A percentile compares a stretch with the other conserved stretches of the same genome.
Conservation (phyloP, 768 basidiomycete genomes). For the Coprinopsis sp. region DNA sequence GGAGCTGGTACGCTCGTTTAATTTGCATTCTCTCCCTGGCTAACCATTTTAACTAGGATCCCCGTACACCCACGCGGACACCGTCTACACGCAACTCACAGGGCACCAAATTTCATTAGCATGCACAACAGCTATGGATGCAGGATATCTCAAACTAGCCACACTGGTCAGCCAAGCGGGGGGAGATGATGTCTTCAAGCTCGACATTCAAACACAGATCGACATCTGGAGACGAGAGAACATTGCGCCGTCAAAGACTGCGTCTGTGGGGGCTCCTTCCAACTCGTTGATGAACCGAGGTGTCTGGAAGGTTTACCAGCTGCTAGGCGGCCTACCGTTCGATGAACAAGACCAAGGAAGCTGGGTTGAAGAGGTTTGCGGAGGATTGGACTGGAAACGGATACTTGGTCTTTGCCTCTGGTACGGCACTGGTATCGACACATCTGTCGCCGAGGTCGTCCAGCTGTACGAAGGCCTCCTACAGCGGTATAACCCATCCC, state of each 20-base stretch:
- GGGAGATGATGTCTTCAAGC: conserved; percentile 69
- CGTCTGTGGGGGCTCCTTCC: conserved; percentile 13
- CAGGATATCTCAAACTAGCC: conserved; percentile 78
- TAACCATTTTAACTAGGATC: conserved; percentile 22
- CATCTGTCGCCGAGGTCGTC: conserved; percentile 67
- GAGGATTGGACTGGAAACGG: conserved; percentile 90
- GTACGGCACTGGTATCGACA: conserved; percentile 73
- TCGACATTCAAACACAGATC: conserved; percentile 71
- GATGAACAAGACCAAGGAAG: conserved; percentile 54
- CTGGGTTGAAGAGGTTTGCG: conserved; percentile 43
- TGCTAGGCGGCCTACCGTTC: conserved; percentile 62
- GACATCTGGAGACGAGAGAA: conserved; percentile 76
- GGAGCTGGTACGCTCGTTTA: conserved; percentile 18
- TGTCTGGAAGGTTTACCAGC: conserved; percentile 75
- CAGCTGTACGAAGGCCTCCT: conserved; percentile 49
- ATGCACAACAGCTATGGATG: conserved; percentile 65
- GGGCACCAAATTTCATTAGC: conserved; percentile 89
- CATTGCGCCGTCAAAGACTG: conserved; percentile 32
- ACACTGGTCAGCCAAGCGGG: conserved; percentile 85
- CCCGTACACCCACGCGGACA: conserved; percentile 34
- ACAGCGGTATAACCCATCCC: conserved; percentile 26
- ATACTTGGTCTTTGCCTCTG: conserved; percentile 88
- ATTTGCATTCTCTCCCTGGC: neutral
- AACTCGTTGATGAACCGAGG: conserved; percentile 45
- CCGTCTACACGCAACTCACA: conserved; percentile 74